phyloP scores from a whole-genome alignment of 1,284 basidiomycete genomes.

The Tausonia pullulans region DNA sequence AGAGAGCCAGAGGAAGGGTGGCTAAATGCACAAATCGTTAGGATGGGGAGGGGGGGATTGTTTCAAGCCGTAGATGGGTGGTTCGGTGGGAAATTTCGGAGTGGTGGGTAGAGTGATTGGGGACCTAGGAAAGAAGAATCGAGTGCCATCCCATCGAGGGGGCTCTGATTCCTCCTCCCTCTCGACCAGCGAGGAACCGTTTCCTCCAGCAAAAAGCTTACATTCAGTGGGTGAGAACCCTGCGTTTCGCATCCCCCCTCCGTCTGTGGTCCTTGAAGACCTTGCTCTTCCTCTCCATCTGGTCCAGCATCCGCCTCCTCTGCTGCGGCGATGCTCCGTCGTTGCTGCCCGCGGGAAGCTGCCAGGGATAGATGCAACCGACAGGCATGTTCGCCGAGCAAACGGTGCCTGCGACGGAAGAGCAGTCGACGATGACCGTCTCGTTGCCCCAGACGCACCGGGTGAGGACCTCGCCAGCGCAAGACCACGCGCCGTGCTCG shows the following conservation, averaged over 20 bases:
- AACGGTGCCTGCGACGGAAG: not conserved
- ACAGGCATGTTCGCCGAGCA: constrained; percentile 7
- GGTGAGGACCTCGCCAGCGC: constrained; percentile 8
- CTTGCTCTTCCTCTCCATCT: not conserved
- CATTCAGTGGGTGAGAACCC: too few relatives aligned
- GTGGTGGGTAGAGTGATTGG: not conserved
- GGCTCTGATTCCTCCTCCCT: not conserved
- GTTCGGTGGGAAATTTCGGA: not conserved
- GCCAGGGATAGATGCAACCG: constrained; percentile 16
- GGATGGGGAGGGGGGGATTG: too few relatives aligned
- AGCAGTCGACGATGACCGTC: constrained; percentile 10
- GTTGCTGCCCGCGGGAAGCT: not conserved
- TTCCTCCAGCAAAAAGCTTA: too few relatives aligned
- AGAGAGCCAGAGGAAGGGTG: not conserved
- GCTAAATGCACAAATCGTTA: too few relatives aligned
- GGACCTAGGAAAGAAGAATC: not conserved
- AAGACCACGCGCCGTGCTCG: constrained; percentile 9
- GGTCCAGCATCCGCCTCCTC: not conserved
- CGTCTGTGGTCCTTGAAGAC: not conserved
- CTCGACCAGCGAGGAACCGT: not conserved
- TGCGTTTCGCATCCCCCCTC: not conserved
- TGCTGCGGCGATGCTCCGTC: not conserved
- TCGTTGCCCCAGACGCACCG: constrained; percentile 3
- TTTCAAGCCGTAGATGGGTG: not conserved
- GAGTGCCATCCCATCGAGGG: not conserved